These are phyloP conservation scores for Hypoxylon sp. DNA, from an alignment of 2,329 filamentous ascomycete species.

Conservation along the genomic window DNA sequence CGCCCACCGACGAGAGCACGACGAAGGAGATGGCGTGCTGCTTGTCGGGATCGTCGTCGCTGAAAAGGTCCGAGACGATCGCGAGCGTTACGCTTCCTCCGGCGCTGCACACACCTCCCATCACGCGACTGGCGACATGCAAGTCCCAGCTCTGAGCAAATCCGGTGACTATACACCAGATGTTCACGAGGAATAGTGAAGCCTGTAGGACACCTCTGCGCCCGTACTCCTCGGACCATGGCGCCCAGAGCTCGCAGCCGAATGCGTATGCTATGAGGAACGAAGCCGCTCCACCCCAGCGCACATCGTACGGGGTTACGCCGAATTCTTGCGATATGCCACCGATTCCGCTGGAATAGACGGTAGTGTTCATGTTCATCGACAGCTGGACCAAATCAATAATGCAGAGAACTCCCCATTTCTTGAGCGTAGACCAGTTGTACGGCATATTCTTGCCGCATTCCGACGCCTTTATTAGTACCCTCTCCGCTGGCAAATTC, in stretches of 20 bases:
- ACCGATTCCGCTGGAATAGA: constrained; percentile 72
- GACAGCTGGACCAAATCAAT: constrained; percentile 76
- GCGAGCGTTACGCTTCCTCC: constrained; percentile 76
- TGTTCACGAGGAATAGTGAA: constrained; percentile 76
- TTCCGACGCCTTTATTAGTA: constrained; percentile 61
- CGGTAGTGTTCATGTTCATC: constrained; percentile 79
- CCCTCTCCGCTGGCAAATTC: too few relatives aligned
- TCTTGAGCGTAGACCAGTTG: constrained; percentile 65
- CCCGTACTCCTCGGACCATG: constrained; percentile 85
- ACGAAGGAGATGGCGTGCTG: constrained; percentile 78
- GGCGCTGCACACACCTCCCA: constrained; percentile 73
- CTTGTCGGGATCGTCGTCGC: constrained; percentile 63
- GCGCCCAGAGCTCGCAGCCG: constrained; percentile 86
- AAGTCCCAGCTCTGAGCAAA: constrained; percentile 74
- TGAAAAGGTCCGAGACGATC: constrained; percentile 77
- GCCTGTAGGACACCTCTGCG: constrained; percentile 76
- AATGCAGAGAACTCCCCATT: constrained; percentile 72
- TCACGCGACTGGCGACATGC: constrained; percentile 72
- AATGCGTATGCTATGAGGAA: constrained; percentile 83
- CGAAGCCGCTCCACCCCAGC: constrained; percentile 73
- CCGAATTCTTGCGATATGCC: constrained; percentile 72
- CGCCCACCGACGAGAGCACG: constrained; percentile 80
- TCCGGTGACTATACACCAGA: constrained; percentile 75
- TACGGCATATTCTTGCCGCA: constrained; percentile 71
- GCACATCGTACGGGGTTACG: constrained; percentile 71